Base-by-base conservation (phyloP, 2,329 filamentous ascomycete species). In the Chaetothyriales sp. region DNA sequence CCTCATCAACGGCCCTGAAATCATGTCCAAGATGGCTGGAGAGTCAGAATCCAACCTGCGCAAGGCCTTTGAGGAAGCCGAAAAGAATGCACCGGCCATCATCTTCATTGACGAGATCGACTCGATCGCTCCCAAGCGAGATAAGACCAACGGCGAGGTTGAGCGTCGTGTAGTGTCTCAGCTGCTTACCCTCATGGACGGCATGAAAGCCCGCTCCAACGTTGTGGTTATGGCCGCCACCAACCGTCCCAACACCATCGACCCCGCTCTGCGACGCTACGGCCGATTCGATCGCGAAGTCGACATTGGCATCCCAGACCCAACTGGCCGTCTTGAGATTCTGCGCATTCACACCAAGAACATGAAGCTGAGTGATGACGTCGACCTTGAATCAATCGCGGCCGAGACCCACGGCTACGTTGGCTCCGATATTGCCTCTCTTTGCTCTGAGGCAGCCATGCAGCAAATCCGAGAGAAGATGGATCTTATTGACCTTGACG, bases 401-500 rank as follows among this genome's bases (percentile, higher is more conserved):
- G 82, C 92, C 28, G 92, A 98, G 77, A 98, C 92, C 46, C 92
- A 98, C 76, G 92, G 92, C 74, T 98, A 97, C 64, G 92, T 98
- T 60, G 92, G 92, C 76, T 97, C 92, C 29, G 92, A 98, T 83
- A 77, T 98, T 69, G 92, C 92, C 54, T 94, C 92, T 28, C 87
- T 98, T 55, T 98, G 92, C 75, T 98, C 92, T 5, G 92, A 98
- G 73, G 92, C 92, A 67, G 92, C 92, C 58, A 98, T 98, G 92
- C 92, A 98, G 72, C 92, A 98, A 75, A 98, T 98, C 71, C 90
- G 92, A 75, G 92, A 98, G 75, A 98, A 98, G 85, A 98, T 98
- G 92, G 92, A 98, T 68, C 81, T 98, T 59, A 98, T 98, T 62
- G 92, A 98, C 71, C 80, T 98, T 33, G 92, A 98, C 60, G 92